Evolutionary conservation across 371 early-diverging fungal species (phyloP).

Genomic region (Conidiobolus incongruus): DNA sequence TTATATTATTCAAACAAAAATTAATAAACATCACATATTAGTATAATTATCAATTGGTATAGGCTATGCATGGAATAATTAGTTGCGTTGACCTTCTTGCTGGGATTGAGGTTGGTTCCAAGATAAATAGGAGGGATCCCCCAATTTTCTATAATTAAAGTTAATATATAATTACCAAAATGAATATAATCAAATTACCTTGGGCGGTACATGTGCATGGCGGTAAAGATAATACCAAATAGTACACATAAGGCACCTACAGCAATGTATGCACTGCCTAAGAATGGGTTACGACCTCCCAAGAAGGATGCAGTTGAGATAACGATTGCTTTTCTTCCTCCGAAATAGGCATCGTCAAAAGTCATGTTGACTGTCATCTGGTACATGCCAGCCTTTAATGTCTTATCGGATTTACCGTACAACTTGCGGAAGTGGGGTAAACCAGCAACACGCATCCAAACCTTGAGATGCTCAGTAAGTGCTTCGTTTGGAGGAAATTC

Average conservation of each 20-base stretch:
- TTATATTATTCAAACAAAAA: too few relatives aligned
- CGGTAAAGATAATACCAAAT: conserved; percentile 63
- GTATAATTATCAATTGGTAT: too few relatives aligned
- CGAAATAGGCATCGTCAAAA: conserved; percentile 39
- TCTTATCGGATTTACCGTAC: conserved; percentile 53
- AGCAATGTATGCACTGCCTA: conserved; percentile 81
- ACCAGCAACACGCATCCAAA: conserved; percentile 98
- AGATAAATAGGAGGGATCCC: conserved; percentile 76
- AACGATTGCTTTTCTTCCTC: conserved; percentile 82
- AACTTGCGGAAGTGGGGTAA: conserved; percentile 92
- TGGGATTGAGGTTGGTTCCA: conserved; percentile 49
- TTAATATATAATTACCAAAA: conserved; percentile 9
- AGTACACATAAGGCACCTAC: conserved; percentile 66
- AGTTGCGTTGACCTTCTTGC: too few relatives aligned
- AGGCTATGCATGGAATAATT: too few relatives aligned
- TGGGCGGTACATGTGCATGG: conserved; percentile 70
- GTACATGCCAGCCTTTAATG: conserved; percentile 34
- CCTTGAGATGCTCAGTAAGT: conserved; percentile 65
- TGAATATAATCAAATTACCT: conserved; percentile 25
- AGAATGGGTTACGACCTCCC: conserved; percentile 85
- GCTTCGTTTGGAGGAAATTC: conserved; percentile 36
- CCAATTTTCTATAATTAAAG: conserved; percentile 41
- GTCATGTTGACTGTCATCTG: conserved; percentile 24
- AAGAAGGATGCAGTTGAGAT: conserved; percentile 74
- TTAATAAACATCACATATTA: too few relatives aligned